Percentiles rank a stretch among this genome's conserved stretches.
phyloP scores from a whole-genome alignment of 2,329 filamentous ascomycete genomes.

The Talaromyces atroroseus region DNA sequence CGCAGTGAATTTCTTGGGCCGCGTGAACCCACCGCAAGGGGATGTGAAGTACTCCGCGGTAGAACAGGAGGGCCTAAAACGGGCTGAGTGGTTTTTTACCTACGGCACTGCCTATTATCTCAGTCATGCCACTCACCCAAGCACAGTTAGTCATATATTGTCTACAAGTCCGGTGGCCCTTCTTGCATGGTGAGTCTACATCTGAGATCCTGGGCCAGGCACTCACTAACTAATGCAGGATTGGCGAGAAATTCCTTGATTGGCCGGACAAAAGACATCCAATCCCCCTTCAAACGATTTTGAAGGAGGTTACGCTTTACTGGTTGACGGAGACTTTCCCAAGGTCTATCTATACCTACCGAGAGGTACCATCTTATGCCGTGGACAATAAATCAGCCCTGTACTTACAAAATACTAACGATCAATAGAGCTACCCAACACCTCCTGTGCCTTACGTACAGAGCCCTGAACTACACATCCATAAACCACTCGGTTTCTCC shows the following conservation, averaged over 20 bases:
- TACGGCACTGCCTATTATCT: conserved; percentile 46
- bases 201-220: neutral
- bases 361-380: conserved; percentile 20
- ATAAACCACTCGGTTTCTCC: conserved; percentile 46
- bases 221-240: conserved; percentile 23
- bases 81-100: conserved; percentile 8
- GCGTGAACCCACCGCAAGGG: conserved; percentile 36
- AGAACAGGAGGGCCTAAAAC: conserved; percentile 6
- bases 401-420: neutral
- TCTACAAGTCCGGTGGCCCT: conserved; percentile 51
- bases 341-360: conserved; percentile 29
- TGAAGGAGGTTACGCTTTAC: conserved; percentile 31
- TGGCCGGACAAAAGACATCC: conserved; percentile 29
- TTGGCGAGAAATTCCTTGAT: conserved; percentile 34
- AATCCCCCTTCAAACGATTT: conserved; percentile 26
- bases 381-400: too few relatives aligned
- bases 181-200: conserved; percentile 45
- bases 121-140: conserved; percentile 51
- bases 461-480: conserved; percentile 27
- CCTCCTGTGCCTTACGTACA: conserved; percentile 15
- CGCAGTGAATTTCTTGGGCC: conserved; percentile 10
- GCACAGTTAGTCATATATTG: conserved; percentile 53
- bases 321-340: conserved; percentile 37
- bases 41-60: conserved; percentile 12
- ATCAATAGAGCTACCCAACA: conserved; percentile 14